These are phyloP conservation scores for Nematocida homosporus DNA, from an alignment of 371 early-diverging fungal species.

Conservation along the genomic window DNA sequence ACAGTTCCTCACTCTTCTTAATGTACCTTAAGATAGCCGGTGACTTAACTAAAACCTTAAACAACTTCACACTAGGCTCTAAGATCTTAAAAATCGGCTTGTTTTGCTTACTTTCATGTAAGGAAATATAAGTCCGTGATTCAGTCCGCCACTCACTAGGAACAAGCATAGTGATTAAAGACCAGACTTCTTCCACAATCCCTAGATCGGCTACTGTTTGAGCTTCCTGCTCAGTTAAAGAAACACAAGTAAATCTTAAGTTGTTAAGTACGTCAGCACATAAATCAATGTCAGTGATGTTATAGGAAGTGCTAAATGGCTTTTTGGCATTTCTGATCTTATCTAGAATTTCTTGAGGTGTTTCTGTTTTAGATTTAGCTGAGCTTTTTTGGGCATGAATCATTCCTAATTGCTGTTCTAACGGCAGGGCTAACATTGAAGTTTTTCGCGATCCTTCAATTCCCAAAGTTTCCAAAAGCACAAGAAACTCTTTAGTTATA, in stretches of 20 bases:
- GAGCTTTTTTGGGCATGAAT: constrained; percentile 12
- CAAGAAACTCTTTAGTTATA: constrained; percentile 36
- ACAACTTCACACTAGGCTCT: constrained; percentile 33
- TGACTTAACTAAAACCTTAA: constrained; percentile 23
- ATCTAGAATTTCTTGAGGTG: not conserved
- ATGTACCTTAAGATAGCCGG: constrained; percentile 31
- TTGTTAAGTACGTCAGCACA: constrained; percentile 7
- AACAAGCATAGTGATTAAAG: constrained; percentile 7
- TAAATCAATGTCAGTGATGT: constrained; percentile 21
- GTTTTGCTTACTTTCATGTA: constrained; percentile 35
- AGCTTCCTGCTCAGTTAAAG: constrained; percentile 9
- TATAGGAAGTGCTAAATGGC: constrained; percentile 28
- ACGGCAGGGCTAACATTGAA: not conserved
- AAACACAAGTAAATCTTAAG: not conserved
- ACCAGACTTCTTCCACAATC: constrained; percentile 19
- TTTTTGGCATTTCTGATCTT: not conserved
- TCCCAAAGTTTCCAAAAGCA: constrained; percentile 11
- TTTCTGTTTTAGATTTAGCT: not conserved
- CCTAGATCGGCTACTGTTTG: not conserved
- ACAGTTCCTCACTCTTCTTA: not conserved
- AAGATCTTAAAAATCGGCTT: constrained; percentile 42
- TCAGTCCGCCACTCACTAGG: not conserved
- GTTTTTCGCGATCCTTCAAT: constrained; percentile 23
- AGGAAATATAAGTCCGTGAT: constrained; percentile 6
- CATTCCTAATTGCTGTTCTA: constrained; percentile 27